Evolutionary conservation across 2,329 filamentous ascomycete species (phyloP), one percentile per base, ranked within the genome.

Genomic region (Pseudogymnoascus pannorum): DNA sequence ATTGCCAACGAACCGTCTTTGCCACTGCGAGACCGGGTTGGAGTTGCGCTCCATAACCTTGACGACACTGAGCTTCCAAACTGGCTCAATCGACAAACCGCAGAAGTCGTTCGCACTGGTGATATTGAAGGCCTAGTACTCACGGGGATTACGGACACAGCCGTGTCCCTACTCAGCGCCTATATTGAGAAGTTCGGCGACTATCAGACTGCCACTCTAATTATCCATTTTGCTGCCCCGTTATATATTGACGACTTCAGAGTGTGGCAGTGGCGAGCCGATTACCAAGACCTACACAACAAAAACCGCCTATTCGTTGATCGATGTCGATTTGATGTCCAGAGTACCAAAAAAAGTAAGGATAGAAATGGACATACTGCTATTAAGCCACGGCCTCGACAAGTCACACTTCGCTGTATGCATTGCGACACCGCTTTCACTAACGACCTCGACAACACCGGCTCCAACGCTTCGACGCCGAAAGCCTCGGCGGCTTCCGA

Each of bases 91-190:
- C 81, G 85, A 24, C 81, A 89, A 66, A 84, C 87, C 11, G 75
- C 78, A 3, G 79, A 82, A 40, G 83, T 85, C 14, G 81, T 87
- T 58, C 75, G 77, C 11, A 81, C 83, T 3, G 90, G 90, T 57
- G 86, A 92, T 68, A 82, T 92, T 58, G 88, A 92, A 72, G 90
- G 87, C 31, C 83, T 94, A 40, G 82, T 92, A 2, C 80, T 95
- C 11, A 90, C 89, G 0, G 91, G 91, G 36, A 86, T 95, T 63
- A 86, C 85, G 2, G 87, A 91, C 66, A 78, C 79, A 60, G 79
- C 87, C 59, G 85, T 92, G 62, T 87, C 92, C 70, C 83, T 94
- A 16, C 83, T 93, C 63, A 87, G 89, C 64, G 83, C 84, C 58
- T 91, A 92, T 72, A 81, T 94, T 51, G 81, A 87, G 67, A 88